These are phyloP conservation scores for Pichia sp. DNA, from an alignment of 1,139 yeast species.

Conservation along the genomic window DNA sequence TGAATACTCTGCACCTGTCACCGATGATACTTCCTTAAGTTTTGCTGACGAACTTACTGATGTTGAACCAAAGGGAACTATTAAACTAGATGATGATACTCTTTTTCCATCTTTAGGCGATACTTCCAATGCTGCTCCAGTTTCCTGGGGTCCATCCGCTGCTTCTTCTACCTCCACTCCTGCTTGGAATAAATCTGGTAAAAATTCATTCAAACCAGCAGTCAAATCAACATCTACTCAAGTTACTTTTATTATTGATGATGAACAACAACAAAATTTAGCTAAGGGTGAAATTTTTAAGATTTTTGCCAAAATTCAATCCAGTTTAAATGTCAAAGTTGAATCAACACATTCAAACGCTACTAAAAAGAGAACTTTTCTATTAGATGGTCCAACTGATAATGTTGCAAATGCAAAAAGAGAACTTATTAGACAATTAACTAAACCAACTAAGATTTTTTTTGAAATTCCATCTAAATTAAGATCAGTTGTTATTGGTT, in stretches of 20 bases:
- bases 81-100: constrained; percentile 38
- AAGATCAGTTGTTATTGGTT: constrained; percentile 80
- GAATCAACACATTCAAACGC: constrained; percentile 79
- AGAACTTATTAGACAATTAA: constrained; percentile 68
- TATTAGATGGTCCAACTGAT: constrained; percentile 70
- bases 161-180: constrained; percentile 23
- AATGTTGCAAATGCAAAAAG: constrained; percentile 69
- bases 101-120: constrained; percentile 74
- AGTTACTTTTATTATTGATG: constrained; percentile 67
- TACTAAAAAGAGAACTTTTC: constrained; percentile 76
- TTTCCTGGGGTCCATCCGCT: constrained; percentile 23
- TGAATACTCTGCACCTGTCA: constrained; percentile 15
- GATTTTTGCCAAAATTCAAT: constrained; percentile 56
- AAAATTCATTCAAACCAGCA: constrained; percentile 30
- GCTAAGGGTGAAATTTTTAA: constrained; percentile 61
- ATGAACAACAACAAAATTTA: constrained; percentile 58
- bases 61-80: constrained; percentile 17
- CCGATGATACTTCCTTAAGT: constrained; percentile 7
- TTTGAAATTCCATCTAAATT: constrained; percentile 73
- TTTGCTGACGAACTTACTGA: constrained; percentile 3
- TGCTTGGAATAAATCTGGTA: constrained; percentile 20
- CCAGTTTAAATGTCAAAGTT: constrained; percentile 57
- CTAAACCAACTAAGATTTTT: constrained; percentile 60
- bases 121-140: constrained; percentile 31
- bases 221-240: constrained; percentile 48